These are phyloP conservation scores for Ambrosiella cleistominuta DNA, from an alignment of 2,329 filamentous ascomycete genomes.

Conservation along the genomic window DNA sequence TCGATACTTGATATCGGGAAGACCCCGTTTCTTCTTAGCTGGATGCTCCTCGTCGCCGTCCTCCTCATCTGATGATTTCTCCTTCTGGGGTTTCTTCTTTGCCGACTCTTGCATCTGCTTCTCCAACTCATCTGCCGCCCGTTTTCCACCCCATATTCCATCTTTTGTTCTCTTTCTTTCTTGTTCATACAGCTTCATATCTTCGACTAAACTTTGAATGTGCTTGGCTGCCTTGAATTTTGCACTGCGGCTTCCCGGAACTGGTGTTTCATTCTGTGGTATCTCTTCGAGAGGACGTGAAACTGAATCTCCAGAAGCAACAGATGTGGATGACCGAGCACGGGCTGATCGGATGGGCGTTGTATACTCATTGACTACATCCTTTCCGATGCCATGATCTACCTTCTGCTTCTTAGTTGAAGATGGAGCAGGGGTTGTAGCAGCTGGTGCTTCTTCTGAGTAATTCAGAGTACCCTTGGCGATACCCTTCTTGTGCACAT, in stretches of 20 bases:
- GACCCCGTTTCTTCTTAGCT: slow-evolving; percentile 22
- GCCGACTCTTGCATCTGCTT: slow-evolving; percentile 22
- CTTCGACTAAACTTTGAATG: slow-evolving; percentile 59
- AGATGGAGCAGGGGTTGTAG: background rate
- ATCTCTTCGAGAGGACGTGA: background rate
- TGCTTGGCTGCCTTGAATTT: slow-evolving; percentile 69
- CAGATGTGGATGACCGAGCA: background rate
- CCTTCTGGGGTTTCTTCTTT: background rate
- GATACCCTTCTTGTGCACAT: slow-evolving; percentile 29
- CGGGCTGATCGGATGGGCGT: slow-evolving; percentile 20
- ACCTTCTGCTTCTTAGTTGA: slow-evolving; percentile 15
- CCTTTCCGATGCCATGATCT: background rate
- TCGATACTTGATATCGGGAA: slow-evolving; percentile 37
- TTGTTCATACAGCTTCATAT: slow-evolving; percentile 82
- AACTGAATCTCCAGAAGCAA: background rate
- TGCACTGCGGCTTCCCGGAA: slow-evolving; percentile 61
- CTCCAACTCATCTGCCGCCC: slow-evolving; percentile 41
- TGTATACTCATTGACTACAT: slow-evolving; percentile 9
- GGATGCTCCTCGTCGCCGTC: slow-evolving; percentile 44
- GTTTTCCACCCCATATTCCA: slow-evolving; percentile 43
- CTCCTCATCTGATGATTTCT: slow-evolving; percentile 28
- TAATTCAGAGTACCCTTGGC: slow-evolving; percentile 31
- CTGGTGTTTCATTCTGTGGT: slow-evolving; percentile 60
- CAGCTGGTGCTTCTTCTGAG: slow-evolving; percentile 13
- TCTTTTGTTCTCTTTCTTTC: slow-evolving; percentile 61